Evolutionary conservation across 306 rosid genomes (phyloP).

Genomic region (Cajanus cajan): DNA sequence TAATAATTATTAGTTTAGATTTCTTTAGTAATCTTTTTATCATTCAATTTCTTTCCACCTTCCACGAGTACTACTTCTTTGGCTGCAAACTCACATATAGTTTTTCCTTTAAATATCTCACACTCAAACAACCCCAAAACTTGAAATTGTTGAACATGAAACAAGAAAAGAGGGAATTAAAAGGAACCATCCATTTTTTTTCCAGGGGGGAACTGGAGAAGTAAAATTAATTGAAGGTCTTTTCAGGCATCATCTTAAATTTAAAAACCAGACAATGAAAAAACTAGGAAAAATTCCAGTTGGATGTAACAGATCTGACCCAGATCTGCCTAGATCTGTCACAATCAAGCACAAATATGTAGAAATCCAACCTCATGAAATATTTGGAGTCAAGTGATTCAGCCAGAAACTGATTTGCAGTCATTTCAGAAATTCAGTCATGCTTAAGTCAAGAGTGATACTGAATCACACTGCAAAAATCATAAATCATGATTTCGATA

Average conservation of each 20-base stretch:
- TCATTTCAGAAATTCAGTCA: slow-evolving; percentile 8
- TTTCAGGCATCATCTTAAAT: slow-evolving; percentile 2
- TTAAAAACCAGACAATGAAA: slow-evolving; percentile 9
- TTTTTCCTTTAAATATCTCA: background rate
- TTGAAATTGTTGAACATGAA: slow-evolving; percentile 6
- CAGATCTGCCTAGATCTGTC: slow-evolving; percentile 13
- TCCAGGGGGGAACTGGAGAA: background rate
- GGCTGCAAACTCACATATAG: background rate
- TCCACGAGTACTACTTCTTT: background rate
- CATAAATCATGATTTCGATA: background rate
- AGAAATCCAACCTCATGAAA: slow-evolving; percentile 21
- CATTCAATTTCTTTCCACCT: slow-evolving; percentile 19
- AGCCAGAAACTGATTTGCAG: slow-evolving; percentile 23
- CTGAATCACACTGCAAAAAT: background rate
- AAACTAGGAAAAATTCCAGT: slow-evolving; percentile 9
- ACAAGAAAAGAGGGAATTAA: background rate
- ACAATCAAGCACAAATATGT: slow-evolving; percentile 14
- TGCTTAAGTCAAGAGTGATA: slow-evolving; percentile 2
- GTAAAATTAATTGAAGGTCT: background rate
- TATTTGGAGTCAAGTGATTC: slow-evolving; percentile 12
- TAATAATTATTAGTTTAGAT: background rate
- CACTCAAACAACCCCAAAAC: slow-evolving; percentile 1
- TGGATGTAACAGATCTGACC: slow-evolving; percentile 3
- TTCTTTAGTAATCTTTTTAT: slow-evolving; percentile 3
- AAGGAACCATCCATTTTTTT: background rate